Evolutionary conservation across 1,284 basidiomycete species (phyloP).

Genomic region (Puccinia triticina): DNA sequence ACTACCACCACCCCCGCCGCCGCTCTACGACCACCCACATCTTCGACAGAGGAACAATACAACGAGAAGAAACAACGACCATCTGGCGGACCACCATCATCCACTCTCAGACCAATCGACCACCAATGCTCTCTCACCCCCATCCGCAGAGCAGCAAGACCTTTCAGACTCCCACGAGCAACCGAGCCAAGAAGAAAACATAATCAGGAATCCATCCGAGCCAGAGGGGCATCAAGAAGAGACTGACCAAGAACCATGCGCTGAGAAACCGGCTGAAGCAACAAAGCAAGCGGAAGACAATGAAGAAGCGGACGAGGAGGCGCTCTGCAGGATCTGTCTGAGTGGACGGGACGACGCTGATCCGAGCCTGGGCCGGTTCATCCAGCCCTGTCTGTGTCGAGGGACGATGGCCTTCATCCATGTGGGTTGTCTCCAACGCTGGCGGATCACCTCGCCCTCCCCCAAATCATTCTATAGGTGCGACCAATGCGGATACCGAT

Average conservation of each 20-base stretch:
- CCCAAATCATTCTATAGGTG: conserved; percentile 44
- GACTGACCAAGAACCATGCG: background rate
- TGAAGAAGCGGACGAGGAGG: conserved; percentile 10
- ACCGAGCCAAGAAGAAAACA: background rate
- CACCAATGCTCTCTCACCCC: background rate
- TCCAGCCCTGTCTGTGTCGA: conserved; percentile 49
- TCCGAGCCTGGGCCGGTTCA: conserved; percentile 27
- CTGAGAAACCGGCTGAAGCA: background rate
- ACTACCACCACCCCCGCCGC: too few relatives aligned
- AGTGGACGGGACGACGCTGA: conserved; percentile 34
- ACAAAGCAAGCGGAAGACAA: background rate
- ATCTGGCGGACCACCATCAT: background rate
- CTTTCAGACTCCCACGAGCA: background rate
- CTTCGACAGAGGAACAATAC: conserved; percentile 8
- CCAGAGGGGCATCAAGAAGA: background rate
- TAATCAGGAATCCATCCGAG: background rate
- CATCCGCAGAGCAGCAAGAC: background rate
- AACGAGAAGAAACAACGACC: background rate
- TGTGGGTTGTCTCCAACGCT: conserved; percentile 40
- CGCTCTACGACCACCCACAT: background rate
- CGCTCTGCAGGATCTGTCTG: conserved; percentile 46
- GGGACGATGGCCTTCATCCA: conserved; percentile 49
- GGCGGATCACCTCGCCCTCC: conserved; percentile 29
- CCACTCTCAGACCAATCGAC: conserved; percentile 3
- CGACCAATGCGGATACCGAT: conserved; percentile 45